Evolutionary conservation across 805 yeast genomes (phyloP), one percentile per base, ranked within the genome.

Genomic region (Candida manassasensis): DNA sequence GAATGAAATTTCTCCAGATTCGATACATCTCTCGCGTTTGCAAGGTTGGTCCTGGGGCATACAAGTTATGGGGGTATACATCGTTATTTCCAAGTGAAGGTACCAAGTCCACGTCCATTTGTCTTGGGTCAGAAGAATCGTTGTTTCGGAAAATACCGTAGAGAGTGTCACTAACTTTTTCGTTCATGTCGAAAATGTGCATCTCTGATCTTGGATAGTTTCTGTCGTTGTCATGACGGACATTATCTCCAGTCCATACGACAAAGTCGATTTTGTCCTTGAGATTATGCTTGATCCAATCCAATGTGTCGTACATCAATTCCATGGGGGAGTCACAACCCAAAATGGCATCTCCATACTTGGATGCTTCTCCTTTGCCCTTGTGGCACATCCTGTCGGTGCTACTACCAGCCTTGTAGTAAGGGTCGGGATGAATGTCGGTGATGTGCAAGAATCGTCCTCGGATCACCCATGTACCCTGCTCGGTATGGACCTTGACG

Each of bases 161-260:
- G 64, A 85, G 69, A 37, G 67, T 46, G 13, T 64, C 61, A 4
- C 86, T 69, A 7, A 84, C 74, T 18, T 64, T 44, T 42, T 71
- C 68, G 52, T 85, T 85, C 76, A 80, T 70, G 9, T 79, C 81
- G 42, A 84, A 75, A 30, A 86, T 86, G 38, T 79, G 76, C 39
- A 52, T 49, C 49, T 85, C 94, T 1, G 84, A 75, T 63, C 96
- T 73, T 2, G 95, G 96, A 49, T 62, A 60, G 14, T 55, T 53
- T 52, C 94, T 66, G 58, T 85, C 95, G 48, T 81, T 83, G 55
- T 85, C 95, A 55, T 85, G 95, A 37, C 95, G 69, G 30, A 84
- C 75, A 48, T 85, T 86, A 58, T 86, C 96, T 21, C 96, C 96
- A 0, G 95, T 85, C 95, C 95, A 86, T 10, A 86, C 73, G 9